Evolutionary conservation across 208 protist species (phyloP).

Genomic region (Wallacemonas sp.): DNA sequence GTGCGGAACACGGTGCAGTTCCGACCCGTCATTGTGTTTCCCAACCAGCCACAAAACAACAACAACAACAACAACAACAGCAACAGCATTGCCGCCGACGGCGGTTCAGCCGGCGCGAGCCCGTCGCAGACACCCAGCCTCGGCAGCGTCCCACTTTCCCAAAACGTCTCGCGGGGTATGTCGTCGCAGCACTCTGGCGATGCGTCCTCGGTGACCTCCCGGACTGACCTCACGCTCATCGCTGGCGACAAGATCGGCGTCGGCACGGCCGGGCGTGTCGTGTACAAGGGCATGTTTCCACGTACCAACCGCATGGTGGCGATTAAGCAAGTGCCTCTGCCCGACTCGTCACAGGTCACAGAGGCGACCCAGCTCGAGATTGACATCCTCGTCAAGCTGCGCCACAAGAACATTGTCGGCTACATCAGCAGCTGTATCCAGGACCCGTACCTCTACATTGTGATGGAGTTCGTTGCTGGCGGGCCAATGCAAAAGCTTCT

Average conservation of each 20-base stretch:
- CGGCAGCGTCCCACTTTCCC: too few species aligned
- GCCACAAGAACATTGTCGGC: slow-evolving; percentile 71
- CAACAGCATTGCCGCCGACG: neutral
- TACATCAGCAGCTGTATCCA: slow-evolving; percentile 51
- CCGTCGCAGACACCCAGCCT: too few species aligned
- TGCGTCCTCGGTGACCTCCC: neutral
- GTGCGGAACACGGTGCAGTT: neutral
- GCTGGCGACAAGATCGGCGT: slow-evolving; percentile 15
- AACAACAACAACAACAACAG: neutral
- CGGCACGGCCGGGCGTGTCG: slow-evolving; percentile 19
- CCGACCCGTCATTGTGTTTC: slow-evolving; percentile 8
- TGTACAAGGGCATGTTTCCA: slow-evolving; percentile 19
- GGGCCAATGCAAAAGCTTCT: slow-evolving; percentile 64
- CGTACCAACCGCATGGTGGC: slow-evolving; percentile 43
- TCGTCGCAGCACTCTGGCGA: neutral
- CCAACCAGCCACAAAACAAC: neutral
- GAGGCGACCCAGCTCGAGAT: slow-evolving; percentile 52
- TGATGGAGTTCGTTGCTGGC: slow-evolving; percentile 68
- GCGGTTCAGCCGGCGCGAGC: too few species aligned
- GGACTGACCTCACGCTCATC: neutral
- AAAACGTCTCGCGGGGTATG: too few species aligned
- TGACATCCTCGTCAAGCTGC: slow-evolving; percentile 39
- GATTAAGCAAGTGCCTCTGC: slow-evolving; percentile 45
- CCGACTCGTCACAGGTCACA: slow-evolving; percentile 23
- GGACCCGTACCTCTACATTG: slow-evolving; percentile 45